Evolutionary conservation across 2,329 filamentous ascomycete genomes (phyloP), one percentile per base, ranked within the genome.

Genomic region (Microdochium paspali): DNA sequence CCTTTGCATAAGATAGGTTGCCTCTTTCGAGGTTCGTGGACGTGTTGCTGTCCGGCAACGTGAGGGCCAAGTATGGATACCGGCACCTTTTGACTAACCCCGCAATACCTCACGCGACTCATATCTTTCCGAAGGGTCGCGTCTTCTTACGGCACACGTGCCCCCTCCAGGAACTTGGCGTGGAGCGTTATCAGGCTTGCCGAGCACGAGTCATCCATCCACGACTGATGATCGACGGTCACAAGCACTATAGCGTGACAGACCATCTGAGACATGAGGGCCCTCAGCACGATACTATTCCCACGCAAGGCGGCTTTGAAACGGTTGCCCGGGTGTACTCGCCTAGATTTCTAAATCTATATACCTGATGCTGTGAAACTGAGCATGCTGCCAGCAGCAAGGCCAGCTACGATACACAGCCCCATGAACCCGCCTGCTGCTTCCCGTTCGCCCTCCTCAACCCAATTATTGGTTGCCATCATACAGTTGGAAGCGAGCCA

Each of bases 381-480:
- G 62, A 94, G 65, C 57, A 97, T 66, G 67, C 91, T 97, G n/a
- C 93, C 93, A 23, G 76, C 74, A 2, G 89, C 80, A 66, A 97
- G 67, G 0, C 93, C 93, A 4, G 79, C 80, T 18, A 96, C 87
- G n/a, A 97, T 77, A 63, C 85, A 89, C 53, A 96, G 65, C 3
- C 87, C 85, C 93, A 98, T 97, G 63, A 97, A 97, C 1, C 86
- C 89, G 44, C 91, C 93, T 0, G 90, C 84, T 5, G 89, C 90
- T 68, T 95, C 90, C 28, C 86, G 76, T 70, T 98, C 91, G 10
- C 84, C 81, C 2, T 84, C 79, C 3, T 84, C 83, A 1, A 97
- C 90, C 79, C 83, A 91, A 54, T 87, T 81, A 0, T 78, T 80
- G 1, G 90, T 85, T 1, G 85, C 85, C 80, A 97, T 95, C 90